Evolutionary conservation across 306 rosid genomes (phyloP).

Genomic region (Echinosophora koreensis): DNA sequence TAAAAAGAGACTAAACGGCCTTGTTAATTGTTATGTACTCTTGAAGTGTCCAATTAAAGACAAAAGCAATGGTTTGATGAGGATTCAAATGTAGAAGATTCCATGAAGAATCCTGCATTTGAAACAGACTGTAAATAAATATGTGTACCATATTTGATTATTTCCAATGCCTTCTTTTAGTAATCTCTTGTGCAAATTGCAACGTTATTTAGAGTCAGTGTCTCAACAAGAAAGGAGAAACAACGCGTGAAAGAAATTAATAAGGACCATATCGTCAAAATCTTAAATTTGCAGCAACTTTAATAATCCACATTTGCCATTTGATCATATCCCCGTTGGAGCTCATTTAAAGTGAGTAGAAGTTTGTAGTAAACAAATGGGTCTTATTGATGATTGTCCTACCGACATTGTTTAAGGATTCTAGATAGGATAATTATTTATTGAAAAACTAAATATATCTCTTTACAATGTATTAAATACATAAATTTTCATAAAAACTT

Average conservation of each 20-base stretch:
- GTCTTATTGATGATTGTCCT: too few species aligned
- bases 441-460: too few species aligned
- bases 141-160: not conserved
- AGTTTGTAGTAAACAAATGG: too few species aligned
- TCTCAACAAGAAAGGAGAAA: not conserved
- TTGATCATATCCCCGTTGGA: slow-evolving; percentile 9
- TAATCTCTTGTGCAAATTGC: not conserved
- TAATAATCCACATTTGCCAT: slow-evolving; percentile 31
- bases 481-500: too few species aligned
- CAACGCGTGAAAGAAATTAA: not conserved
- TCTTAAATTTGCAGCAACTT: slow-evolving; percentile 5
- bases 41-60: slow-evolving; percentile 3
- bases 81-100: slow-evolving; percentile 39
- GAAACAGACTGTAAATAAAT: slow-evolving; percentile 6
- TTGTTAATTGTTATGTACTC: not conserved
- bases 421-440: too few species aligned
- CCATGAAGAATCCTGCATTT: slow-evolving; percentile 31
- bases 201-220: not conserved
- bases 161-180: not conserved
- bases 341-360: too few species aligned
- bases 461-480: too few species aligned
- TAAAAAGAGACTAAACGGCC: not conserved
- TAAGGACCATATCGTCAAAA: slow-evolving; percentile 19
- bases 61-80: slow-evolving; percentile 3
- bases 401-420: too few species aligned